Evolutionary conservation across 164 flowering plant genomes (phyloP).

Genomic region (Litsea cubeba): DNA sequence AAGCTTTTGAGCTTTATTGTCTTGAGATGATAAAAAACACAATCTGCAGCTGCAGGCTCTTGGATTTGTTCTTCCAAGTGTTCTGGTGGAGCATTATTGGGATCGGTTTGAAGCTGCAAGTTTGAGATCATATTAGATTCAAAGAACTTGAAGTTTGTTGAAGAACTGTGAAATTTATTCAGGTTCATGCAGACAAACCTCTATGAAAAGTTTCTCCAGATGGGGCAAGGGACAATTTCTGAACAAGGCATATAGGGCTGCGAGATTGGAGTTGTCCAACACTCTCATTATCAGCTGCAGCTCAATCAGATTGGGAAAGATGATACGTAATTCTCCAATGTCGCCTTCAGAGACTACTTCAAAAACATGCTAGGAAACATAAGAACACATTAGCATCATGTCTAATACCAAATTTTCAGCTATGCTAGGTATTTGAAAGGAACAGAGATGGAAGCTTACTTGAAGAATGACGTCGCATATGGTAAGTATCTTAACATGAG

Average conservation of each 20-base stretch:
- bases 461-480: background rate
- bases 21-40: slow-evolving; percentile 5
- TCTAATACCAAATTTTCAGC: background rate
- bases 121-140: background rate
- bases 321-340: background rate
- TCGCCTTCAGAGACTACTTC: background rate
- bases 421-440: background rate
- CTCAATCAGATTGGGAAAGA: slow-evolving; percentile 12
- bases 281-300: slow-evolving; percentile 5
- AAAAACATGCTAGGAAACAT: background rate
- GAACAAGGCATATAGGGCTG: slow-evolving; percentile 7
- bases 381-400: background rate
- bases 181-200: slow-evolving; percentile 2
- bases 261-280: background rate
- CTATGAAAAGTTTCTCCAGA: slow-evolving; percentile 14
- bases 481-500: slow-evolving; percentile 6
- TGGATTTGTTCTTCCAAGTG: background rate
- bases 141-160: background rate
- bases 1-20: slow-evolving; percentile 13
- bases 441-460: background rate
- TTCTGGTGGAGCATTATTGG: background rate
- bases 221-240: background rate
- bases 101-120: slow-evolving; percentile 1
- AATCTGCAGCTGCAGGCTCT: background rate
- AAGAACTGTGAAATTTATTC: background rate